A percentile compares a stretch with the other conserved stretches of the same genome.
These are phyloP conservation scores for Laburnicola sp. DNA, from an alignment of 2,329 filamentous ascomycete genomes.

Conservation along the genomic window DNA sequence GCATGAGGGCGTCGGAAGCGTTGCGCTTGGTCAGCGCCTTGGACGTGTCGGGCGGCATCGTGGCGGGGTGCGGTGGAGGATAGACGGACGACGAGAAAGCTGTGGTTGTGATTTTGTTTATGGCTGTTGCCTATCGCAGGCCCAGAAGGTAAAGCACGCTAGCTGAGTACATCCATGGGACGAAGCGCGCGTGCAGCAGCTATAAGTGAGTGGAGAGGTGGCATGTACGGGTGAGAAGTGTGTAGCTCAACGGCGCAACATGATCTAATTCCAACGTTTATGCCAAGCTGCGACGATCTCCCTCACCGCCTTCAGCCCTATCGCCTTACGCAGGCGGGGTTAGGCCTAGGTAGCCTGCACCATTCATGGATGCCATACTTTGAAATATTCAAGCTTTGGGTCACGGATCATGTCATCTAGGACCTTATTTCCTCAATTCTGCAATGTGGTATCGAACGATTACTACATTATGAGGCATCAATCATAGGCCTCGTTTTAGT, in stretches of 20 bases:
- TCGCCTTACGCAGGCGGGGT: not conserved
- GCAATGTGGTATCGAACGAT: constrained; percentile 31
- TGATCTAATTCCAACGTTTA: not conserved
- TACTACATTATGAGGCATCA: constrained; percentile 26
- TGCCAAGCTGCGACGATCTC: constrained; percentile 23
- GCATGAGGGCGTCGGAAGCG: constrained; percentile 74
- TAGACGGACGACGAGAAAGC: not conserved
- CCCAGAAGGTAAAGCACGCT: not conserved
- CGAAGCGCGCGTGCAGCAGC: not conserved
- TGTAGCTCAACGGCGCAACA: not conserved
- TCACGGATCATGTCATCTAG: not conserved
- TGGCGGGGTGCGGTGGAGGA: not conserved
- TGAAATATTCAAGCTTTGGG: no score
- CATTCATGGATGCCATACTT: no score
- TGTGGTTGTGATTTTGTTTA: constrained; percentile 2
- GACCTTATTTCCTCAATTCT: not conserved
- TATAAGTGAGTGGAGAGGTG: not conserved
- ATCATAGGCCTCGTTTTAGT: constrained; percentile 9
- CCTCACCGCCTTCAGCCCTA: constrained; percentile 41
- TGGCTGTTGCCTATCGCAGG: constrained; percentile 1
- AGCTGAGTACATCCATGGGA: not conserved
- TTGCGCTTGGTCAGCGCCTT: constrained; percentile 69
- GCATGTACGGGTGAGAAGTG: not conserved
- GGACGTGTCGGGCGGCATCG: constrained; percentile 47
- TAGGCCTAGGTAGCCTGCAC: no score